Conservation (phyloP, 768 basidiomycete genomes). For the Pleurotus pulmonarius region DNA sequence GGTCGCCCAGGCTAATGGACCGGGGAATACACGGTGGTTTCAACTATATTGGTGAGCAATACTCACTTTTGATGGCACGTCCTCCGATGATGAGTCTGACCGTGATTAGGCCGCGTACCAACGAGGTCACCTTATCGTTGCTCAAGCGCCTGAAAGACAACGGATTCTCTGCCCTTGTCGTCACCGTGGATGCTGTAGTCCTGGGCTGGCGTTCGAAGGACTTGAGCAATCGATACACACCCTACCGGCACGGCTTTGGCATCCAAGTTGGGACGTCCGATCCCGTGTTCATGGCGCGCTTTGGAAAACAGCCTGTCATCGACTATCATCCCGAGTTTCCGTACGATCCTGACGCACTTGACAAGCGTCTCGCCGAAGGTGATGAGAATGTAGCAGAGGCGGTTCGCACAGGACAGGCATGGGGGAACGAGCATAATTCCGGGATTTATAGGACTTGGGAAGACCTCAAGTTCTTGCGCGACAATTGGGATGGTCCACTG, state of each 20-base stretch:
- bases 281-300: conserved; percentile 69
- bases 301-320: conserved; percentile 39
- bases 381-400: conserved; percentile 38
- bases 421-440: conserved; percentile 59
- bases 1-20: conserved; percentile 66
- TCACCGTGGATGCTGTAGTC: conserved; percentile 71
- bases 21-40: conserved; percentile 63
- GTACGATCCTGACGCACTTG: conserved; percentile 46
- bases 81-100: neutral
- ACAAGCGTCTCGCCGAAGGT: conserved; percentile 37
- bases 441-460: conserved; percentile 67
- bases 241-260: conserved; percentile 58
- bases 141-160: conserved; percentile 60
- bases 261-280: conserved; percentile 66
- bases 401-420: conserved; percentile 52
- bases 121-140: conserved; percentile 60
- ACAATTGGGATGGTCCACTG: conserved; percentile 77
- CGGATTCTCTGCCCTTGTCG: conserved; percentile 69
- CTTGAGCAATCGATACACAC: conserved; percentile 55
- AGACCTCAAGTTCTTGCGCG: conserved; percentile 59
- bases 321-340: conserved; percentile 48
- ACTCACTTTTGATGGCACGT: neutral
- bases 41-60: conserved; percentile 69
- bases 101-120: conserved; percentile 47
- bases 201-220: conserved; percentile 78